A percentile compares a stretch with the other conserved stretches of the same genome.
phyloP scores from a whole-genome alignment of 2,329 filamentous ascomycete species.

The Claviceps monticola region DNA sequence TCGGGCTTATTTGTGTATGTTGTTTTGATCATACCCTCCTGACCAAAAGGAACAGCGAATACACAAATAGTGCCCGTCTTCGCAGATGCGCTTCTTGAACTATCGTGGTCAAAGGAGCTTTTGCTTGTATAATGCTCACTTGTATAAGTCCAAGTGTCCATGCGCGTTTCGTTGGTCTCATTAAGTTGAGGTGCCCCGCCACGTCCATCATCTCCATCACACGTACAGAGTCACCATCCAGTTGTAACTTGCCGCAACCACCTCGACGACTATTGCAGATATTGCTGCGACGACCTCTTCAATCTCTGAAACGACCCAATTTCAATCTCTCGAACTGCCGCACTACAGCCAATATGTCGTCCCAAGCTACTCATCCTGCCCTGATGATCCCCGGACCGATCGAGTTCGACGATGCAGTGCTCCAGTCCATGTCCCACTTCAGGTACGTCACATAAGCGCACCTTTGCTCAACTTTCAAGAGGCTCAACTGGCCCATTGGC shows the following conservation, averaged over 20 bases:
- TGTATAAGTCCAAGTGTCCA: too few species aligned
- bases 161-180: too few species aligned
- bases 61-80: too few species aligned
- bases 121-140: too few species aligned
- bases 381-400: constrained; percentile 95
- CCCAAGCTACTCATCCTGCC: constrained; percentile 49
- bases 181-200: background rate
- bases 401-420: constrained; percentile 94
- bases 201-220: background rate
- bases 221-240: too few species aligned
- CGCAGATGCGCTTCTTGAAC: too few species aligned
- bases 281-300: background rate
- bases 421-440: constrained; percentile 89
- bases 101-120: too few species aligned
- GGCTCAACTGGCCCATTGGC: background rate
- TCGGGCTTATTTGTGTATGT: too few species aligned
- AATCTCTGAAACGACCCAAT: background rate
- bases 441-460: constrained; percentile 40
- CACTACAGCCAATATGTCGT: constrained; percentile 38
- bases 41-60: too few species aligned
- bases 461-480: background rate
- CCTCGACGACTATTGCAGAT: constrained; percentile 1
- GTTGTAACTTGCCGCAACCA: constrained; percentile 1
- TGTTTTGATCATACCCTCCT: too few species aligned
- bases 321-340: background rate